These are phyloP conservation scores for Dictyostelium firmibasis DNA, from an alignment of 78 protist genomes.

Conservation along the genomic window DNA sequence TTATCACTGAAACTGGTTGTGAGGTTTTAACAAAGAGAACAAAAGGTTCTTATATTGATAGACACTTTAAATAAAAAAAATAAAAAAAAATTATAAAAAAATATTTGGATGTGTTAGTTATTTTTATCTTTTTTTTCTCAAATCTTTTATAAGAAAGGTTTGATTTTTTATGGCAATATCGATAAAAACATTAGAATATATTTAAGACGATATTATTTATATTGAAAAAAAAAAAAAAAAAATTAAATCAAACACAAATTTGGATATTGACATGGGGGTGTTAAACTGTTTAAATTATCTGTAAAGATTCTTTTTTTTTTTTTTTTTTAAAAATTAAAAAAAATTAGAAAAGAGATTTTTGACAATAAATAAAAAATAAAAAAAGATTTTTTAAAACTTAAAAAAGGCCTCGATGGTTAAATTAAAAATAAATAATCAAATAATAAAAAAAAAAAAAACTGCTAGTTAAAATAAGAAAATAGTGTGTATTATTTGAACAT, in stretches of 20 bases:
- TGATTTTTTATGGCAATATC: background rate
- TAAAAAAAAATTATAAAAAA: background rate
- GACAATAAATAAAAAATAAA: no score
- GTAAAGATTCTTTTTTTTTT: background rate
- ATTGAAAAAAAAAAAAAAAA: background rate
- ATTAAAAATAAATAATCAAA: no score
- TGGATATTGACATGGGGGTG: background rate
- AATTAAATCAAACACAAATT: background rate
- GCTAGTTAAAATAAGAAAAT: no score
- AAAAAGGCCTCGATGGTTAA: no score
- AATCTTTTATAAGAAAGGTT: background rate
- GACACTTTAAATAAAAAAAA: background rate
- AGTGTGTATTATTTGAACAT: no score
- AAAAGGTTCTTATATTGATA: constrained; percentile 28
- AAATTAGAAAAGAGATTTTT: no score
- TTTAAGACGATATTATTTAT: background rate
- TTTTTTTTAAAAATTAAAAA: no score
- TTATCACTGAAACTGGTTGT: constrained; percentile 91
- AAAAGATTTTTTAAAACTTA: no score
- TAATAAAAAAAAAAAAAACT: no score
- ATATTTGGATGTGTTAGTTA: no score
- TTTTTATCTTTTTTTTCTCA: background rate
- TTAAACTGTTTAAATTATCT: background rate
- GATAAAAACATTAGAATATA: background rate
- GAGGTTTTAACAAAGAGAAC: constrained; percentile 79